These are phyloP conservation scores for Herpetomonas samuelpessoai DNA, from an alignment of 208 protist genomes.

Conservation along the genomic window DNA sequence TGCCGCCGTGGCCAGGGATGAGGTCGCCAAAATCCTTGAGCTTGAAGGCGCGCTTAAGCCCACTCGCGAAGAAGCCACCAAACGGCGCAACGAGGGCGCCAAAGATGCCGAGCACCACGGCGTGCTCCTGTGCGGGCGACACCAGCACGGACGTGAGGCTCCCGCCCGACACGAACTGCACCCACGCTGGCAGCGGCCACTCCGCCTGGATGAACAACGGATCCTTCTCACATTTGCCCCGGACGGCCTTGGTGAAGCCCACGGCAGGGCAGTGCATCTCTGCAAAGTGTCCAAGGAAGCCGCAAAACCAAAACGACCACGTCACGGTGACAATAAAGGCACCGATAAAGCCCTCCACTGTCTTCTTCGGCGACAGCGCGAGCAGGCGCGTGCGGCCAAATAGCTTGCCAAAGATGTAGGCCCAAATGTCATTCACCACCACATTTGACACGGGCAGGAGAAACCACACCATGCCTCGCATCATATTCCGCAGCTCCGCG, in stretches of 20 bases:
- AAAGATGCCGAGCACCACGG: slow-evolving; percentile 94
- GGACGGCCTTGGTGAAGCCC: slow-evolving; percentile 54
- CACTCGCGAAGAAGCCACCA: slow-evolving; percentile 98
- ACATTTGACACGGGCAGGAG: slow-evolving; percentile 87
- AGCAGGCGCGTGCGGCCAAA: slow-evolving; percentile 86
- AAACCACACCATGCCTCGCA: slow-evolving; percentile 93
- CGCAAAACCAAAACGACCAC: slow-evolving; percentile 90
- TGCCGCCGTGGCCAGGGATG: slow-evolving; percentile 98
- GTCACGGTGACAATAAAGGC: slow-evolving; percentile 89
- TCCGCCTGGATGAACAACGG: slow-evolving; percentile 70
- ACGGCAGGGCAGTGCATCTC: slow-evolving; percentile 86
- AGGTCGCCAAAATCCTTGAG: slow-evolving; percentile 98
- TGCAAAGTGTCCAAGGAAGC: slow-evolving; percentile 84
- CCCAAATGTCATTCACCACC: slow-evolving; percentile 91
- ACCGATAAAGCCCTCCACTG: slow-evolving; percentile 89
- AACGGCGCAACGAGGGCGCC: slow-evolving; percentile 97
- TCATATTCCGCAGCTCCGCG: slow-evolving; percentile 78
- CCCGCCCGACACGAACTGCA: slow-evolving; percentile 50
- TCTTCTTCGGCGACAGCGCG: slow-evolving; percentile 91
- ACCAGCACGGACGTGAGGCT: slow-evolving; percentile 44
- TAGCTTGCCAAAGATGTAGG: slow-evolving; percentile 89
- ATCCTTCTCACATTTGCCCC: slow-evolving; percentile 55
- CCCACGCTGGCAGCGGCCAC: slow-evolving; percentile 45
- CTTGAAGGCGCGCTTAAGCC: slow-evolving; percentile 97
- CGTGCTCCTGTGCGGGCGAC: slow-evolving; percentile 90